Conservation (phyloP, 495 filamentous ascomycete species). For the Penicillium salamii region DNA sequence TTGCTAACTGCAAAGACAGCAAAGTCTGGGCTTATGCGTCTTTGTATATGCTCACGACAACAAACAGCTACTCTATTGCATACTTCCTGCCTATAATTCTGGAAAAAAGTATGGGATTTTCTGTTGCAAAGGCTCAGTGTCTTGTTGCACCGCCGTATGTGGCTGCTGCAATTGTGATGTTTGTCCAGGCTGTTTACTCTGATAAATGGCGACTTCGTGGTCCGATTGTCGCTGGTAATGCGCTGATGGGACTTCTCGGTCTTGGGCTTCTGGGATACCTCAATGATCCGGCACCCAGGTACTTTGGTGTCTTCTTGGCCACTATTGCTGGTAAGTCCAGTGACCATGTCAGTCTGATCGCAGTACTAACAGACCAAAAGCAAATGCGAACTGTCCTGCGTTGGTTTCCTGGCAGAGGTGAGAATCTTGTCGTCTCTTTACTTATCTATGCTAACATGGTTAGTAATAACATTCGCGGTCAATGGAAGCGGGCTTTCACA, state of each 20-base stretch:
- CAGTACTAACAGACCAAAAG: conserved; percentile 9
- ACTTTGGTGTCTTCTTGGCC: conserved; percentile 2
- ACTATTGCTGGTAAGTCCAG: conserved; percentile 1
- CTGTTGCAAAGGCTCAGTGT: conserved; percentile 50
- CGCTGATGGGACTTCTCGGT: not conserved
- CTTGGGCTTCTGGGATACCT: not conserved
- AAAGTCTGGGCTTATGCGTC: conserved; percentile 55
- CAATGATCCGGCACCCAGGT: not conserved
- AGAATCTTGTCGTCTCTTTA: not conserved
- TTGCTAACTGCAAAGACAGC: conserved; percentile 37
- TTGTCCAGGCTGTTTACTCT: conserved; percentile 5
- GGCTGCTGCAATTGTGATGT: conserved; percentile 52
- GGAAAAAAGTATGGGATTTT: conserved; percentile 59
- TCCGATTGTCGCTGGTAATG: conserved; percentile 51
- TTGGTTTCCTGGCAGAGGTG: conserved; percentile 17
- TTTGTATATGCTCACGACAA: conserved; percentile 47
- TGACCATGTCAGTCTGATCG: not conserved
- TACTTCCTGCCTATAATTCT: conserved; percentile 66
- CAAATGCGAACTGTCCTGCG: conserved; percentile 13
- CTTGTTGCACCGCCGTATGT: conserved; percentile 57
- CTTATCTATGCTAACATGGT: conserved; percentile 27
- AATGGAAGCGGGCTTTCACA: conserved; percentile 58
- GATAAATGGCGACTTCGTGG: conserved; percentile 52
- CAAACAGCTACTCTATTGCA: conserved; percentile 52
- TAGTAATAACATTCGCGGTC: conserved; percentile 56